phyloP scores from a whole-genome alignment of 2,329 filamentous ascomycete genomes.

The Microcera coccophila region DNA sequence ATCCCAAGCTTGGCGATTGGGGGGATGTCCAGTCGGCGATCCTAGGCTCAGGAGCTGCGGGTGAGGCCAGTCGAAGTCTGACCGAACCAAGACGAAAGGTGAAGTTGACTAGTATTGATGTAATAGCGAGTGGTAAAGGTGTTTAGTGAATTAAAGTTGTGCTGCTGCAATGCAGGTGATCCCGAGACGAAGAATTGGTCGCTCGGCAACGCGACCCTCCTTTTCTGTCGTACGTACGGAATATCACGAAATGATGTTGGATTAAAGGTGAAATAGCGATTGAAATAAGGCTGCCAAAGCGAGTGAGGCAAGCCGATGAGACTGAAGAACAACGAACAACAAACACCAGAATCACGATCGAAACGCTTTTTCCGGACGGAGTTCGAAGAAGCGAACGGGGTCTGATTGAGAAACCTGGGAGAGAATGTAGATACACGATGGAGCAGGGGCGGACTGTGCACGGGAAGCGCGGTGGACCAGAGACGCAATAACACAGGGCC shows the following conservation, averaged over 20 bases:
- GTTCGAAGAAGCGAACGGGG: constrained; percentile 20
- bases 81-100: too few species aligned
- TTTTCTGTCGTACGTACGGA: constrained; percentile 19
- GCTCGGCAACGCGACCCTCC: constrained; percentile 30
- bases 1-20: constrained; percentile 7
- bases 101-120: too few species aligned
- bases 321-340: constrained; percentile 15
- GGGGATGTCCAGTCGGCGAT: too few species aligned
- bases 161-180: constrained; percentile 1
- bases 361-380: constrained; percentile 17
- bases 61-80: too few species aligned
- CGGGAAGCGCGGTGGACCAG: constrained; percentile 1
- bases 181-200: constrained; percentile 21
- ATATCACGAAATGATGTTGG: constrained; percentile 15
- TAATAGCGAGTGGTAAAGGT: constrained; percentile 16
- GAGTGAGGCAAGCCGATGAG: constrained; percentile 49
- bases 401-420: background rate
- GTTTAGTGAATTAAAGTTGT: constrained; percentile 12
- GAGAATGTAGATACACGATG: background rate
- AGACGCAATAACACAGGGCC: constrained; percentile 18
- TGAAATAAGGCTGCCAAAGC: constrained; percentile 49
- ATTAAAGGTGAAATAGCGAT: constrained; percentile 29
- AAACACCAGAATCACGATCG: constrained; percentile 19
- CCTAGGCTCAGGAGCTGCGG: too few species aligned
- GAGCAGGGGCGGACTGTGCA: constrained; percentile 20